Conservation (phyloP, 495 filamentous ascomycete genomes). For the Annulohypoxylon bovei region DNA sequence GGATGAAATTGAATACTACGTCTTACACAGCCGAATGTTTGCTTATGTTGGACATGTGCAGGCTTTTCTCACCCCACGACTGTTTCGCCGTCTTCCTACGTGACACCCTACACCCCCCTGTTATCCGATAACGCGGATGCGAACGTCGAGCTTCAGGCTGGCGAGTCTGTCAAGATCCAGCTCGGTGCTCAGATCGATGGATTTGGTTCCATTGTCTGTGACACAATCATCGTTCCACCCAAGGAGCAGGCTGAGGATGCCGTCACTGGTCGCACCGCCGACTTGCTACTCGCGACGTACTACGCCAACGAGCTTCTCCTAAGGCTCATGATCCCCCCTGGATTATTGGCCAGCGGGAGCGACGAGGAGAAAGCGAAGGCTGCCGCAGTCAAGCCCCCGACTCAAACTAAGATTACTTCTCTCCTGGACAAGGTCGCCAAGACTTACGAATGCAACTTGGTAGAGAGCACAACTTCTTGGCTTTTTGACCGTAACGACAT, state of each 20-base stretch:
- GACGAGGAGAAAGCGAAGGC: conserved; percentile 97
- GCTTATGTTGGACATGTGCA: conserved; percentile 48
- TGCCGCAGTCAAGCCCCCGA: conserved; percentile 77
- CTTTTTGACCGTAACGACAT: conserved; percentile 96
- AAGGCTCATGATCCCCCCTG: conserved; percentile 88
- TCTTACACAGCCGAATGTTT: conserved; percentile 7
- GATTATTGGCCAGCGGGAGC: conserved; percentile 80
- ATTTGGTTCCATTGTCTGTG: conserved; percentile 94
- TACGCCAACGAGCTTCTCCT: conserved; percentile 96
- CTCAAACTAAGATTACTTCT: conserved; percentile 83
- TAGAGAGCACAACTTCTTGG: conserved; percentile 98
- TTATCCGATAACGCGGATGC: conserved; percentile 86
- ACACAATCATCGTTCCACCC: conserved; percentile 78
- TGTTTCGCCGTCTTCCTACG: conserved; percentile 90
- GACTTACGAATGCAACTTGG: conserved; percentile 88
- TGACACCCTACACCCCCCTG: conserved; percentile 96
- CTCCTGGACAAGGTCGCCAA: conserved; percentile 92
- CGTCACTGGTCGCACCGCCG: conserved; percentile 77
- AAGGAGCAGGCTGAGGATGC: conserved; percentile 66
- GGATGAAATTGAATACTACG: neutral
- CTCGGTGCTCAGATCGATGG: conserved; percentile 98
- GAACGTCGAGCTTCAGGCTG: conserved; percentile 76
- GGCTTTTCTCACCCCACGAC: conserved; percentile 94
- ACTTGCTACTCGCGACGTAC: conserved; percentile 89
- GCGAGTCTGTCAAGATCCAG: conserved; percentile 93